These are phyloP conservation scores for Mediolabrus comicus DNA, from an alignment of 108 stramenopile genomes.

Conservation along the genomic window DNA sequence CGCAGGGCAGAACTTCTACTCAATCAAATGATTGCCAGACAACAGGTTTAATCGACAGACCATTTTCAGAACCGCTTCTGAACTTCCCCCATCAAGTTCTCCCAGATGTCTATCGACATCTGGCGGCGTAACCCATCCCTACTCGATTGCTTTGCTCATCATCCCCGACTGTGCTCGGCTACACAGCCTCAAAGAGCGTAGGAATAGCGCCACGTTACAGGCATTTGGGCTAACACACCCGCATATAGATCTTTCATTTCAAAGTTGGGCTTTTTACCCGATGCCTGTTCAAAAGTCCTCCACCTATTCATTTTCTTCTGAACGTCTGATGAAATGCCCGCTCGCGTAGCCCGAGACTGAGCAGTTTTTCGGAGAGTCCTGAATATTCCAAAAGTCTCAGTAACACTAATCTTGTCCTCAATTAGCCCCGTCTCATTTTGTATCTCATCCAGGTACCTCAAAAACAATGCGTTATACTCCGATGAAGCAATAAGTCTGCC, in stretches of 20 bases:
- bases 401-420: background rate
- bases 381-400: background rate
- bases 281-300: too few species aligned
- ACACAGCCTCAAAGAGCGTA: conserved; percentile 9
- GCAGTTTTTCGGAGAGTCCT: too few species aligned
- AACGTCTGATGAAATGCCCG: too few species aligned
- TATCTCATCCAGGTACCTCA: background rate
- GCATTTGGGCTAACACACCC: background rate
- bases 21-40: background rate
- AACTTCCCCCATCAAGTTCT: background rate
- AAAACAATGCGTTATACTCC: background rate
- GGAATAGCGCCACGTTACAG: conserved; percentile 8
- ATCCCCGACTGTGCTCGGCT: background rate
- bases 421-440: background rate
- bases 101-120: background rate
- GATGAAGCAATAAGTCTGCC: background rate
- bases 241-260: too few species aligned
- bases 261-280: background rate
- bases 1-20: too few species aligned
- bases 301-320: too few species aligned
- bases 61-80: conserved; percentile 1
- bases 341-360: too few species aligned
- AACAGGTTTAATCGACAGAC: conserved; percentile 1
- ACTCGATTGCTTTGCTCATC: conserved; percentile 1
- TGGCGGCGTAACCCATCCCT: background rate